phyloP scores from a whole-genome alignment of 441 rosid species.

The Pelargonium citronellum region DNA sequence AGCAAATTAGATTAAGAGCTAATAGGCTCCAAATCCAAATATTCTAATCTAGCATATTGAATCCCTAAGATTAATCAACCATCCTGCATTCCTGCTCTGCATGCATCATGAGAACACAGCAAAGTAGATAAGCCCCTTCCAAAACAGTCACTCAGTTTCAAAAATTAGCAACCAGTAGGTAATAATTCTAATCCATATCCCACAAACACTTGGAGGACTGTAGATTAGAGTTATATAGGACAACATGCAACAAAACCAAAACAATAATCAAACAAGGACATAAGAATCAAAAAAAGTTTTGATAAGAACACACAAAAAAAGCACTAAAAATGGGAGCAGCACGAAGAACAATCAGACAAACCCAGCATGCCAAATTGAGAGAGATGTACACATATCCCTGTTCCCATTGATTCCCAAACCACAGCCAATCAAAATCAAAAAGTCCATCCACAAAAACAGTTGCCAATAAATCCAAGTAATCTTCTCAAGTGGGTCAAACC shows the following conservation, averaged over 20 bases:
- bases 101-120: conserved; percentile 8
- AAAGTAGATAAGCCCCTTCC: background rate
- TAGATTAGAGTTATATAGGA: background rate
- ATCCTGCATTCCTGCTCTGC: conserved; percentile 1
- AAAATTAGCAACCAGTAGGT: background rate
- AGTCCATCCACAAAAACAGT: background rate
- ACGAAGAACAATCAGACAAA: background rate
- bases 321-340: background rate
- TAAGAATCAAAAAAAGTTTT: background rate
- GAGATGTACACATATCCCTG: too few species aligned
- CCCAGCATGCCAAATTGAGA: background rate
- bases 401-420: conserved; percentile 1
- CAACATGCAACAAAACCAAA: background rate
- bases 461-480: background rate
- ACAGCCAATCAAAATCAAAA: conserved; percentile 4
- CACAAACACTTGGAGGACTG: background rate
- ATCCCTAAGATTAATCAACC: background rate
- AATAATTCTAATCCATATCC: background rate
- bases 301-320: background rate
- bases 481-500: background rate
- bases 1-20: too few species aligned
- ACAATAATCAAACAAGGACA: background rate
- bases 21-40: background rate
- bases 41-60: too few species aligned
- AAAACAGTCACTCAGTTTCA: background rate